phyloP scores from a whole-genome alignment of 345 rosid species.

The Heritiera littoralis region DNA sequence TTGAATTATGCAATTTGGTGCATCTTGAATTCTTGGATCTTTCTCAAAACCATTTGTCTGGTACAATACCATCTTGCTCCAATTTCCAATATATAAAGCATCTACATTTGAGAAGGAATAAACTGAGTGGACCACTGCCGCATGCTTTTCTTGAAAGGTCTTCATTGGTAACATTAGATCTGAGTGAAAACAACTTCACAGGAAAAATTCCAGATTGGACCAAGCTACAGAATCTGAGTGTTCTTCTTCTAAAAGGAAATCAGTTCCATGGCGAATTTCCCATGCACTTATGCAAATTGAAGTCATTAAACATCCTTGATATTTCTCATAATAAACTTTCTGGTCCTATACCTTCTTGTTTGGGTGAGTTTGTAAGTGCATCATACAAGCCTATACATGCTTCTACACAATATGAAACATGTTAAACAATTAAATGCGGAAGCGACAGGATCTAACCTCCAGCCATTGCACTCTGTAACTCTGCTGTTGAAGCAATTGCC shows the following conservation, averaged over 20 bases:
- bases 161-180: slow-evolving; percentile 12
- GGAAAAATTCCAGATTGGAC: slow-evolving; percentile 15
- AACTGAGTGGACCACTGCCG: background rate
- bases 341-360: background rate
- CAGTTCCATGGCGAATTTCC: slow-evolving; percentile 19
- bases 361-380: background rate
- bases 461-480: too few relatives aligned
- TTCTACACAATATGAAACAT: too few relatives aligned
- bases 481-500: too few relatives aligned
- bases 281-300: slow-evolving; percentile 13
- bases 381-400: too few relatives aligned
- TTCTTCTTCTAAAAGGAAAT: slow-evolving; percentile 23
- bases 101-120: background rate
- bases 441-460: too few relatives aligned
- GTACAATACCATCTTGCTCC: background rate
- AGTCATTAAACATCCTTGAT: slow-evolving; percentile 16
- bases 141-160: background rate
- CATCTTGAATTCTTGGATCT: background rate
- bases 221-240: background rate
- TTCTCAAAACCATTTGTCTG: background rate
- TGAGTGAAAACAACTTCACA: slow-evolving; percentile 1
- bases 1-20: background rate
- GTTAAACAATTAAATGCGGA: too few relatives aligned
- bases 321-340: background rate
- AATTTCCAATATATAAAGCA: background rate